phyloP scores from a whole-genome alignment of 2,329 filamentous ascomycete genomes.

The Pseudogymnoascus destructans region DNA sequence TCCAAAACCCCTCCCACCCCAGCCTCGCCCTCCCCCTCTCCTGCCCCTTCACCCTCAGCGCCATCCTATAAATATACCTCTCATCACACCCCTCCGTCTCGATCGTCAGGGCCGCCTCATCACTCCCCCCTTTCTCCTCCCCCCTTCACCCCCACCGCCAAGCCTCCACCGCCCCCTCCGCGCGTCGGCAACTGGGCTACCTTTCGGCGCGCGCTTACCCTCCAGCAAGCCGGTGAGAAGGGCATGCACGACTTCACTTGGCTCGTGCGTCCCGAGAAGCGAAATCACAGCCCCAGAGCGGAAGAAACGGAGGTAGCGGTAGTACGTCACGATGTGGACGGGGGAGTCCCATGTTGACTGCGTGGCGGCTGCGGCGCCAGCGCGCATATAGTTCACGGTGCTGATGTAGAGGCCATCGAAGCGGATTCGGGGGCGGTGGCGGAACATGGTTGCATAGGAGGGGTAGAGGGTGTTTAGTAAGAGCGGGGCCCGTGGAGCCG shows the following conservation, averaged over 20 bases:
- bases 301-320: constrained; percentile 91
- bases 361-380: constrained; percentile 59
- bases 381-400: constrained; percentile 86
- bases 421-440: constrained; percentile 67
- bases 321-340: constrained; percentile 94
- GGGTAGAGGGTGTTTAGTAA: constrained; percentile 32
- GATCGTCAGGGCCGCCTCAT: constrained; percentile 29
- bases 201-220: constrained; percentile 11
- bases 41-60: constrained; percentile 55
- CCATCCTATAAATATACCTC: constrained; percentile 78
- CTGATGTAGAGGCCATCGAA: constrained; percentile 96
- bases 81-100: constrained; percentile 72
- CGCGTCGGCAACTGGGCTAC: constrained; percentile 22
- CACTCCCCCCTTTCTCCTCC: constrained; percentile 28
- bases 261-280: constrained; percentile 68
- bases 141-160: constrained; percentile 20
- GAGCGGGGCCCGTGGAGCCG: background rate
- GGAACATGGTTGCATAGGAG: constrained; percentile 59
- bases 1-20: constrained; percentile 80
- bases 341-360: constrained; percentile 66
- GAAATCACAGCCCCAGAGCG: constrained; percentile 75
- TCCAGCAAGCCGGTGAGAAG: constrained; percentile 58
- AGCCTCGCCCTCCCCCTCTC: constrained; percentile 71
- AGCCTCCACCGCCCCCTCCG: background rate
- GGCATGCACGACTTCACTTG: constrained; percentile 74